These are phyloP conservation scores for Cenococcum geophilum DNA, from an alignment of 495 filamentous ascomycete species.

Conservation along the genomic window DNA sequence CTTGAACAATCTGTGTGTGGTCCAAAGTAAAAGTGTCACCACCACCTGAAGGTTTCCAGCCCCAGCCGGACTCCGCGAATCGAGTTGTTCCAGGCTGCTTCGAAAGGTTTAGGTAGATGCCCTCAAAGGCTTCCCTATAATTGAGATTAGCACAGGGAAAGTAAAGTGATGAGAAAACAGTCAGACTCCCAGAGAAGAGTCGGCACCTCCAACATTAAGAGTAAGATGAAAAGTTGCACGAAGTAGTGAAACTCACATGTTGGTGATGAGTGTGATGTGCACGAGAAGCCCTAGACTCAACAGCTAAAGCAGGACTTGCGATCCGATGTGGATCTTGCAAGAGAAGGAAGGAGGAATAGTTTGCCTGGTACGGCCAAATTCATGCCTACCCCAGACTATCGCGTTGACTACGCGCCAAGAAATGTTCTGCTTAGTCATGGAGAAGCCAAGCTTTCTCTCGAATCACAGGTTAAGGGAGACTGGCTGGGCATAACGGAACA, in stretches of 20 bases:
- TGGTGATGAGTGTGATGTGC: background rate
- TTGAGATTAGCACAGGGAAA: background rate
- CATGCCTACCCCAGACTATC: background rate
- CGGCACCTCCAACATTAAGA: background rate
- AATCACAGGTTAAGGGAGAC: too few relatives aligned
- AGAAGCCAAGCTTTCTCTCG: too few relatives aligned
- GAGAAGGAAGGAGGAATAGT: too few relatives aligned
- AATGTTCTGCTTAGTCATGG: background rate
- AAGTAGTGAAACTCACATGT: background rate
- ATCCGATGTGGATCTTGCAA: too few relatives aligned
- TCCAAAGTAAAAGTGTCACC: constrained; percentile 91
- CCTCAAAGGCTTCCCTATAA: constrained; percentile 83
- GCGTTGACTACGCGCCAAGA: background rate
- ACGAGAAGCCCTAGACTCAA: background rate
- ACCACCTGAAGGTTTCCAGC: constrained; percentile 83
- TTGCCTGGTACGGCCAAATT: too few relatives aligned
- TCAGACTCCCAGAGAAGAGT: background rate
- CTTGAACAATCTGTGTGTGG: constrained; percentile 67
- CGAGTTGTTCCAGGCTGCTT: constrained; percentile 85
- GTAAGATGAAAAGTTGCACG: background rate
- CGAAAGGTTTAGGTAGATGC: constrained; percentile 90
- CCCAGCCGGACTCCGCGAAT: constrained; percentile 85
- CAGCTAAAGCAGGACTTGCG: too few relatives aligned
- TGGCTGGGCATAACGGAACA: too few relatives aligned
- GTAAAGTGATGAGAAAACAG: background rate